Conservation (phyloP, 257 asterid genomes). For the Jacaranda copaia region DNA sequence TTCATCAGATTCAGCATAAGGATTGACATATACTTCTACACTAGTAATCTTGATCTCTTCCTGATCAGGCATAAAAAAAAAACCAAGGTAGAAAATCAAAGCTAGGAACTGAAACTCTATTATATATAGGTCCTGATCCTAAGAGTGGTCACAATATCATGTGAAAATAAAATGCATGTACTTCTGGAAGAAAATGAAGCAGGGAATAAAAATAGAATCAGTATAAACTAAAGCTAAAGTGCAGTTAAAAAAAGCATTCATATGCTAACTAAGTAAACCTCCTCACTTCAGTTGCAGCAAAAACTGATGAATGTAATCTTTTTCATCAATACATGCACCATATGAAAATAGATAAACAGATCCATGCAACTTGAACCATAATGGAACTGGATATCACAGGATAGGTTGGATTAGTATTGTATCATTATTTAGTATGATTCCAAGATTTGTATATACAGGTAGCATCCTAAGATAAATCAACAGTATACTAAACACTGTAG, state of each 20-base stretch:
- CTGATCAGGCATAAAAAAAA: slow-evolving; percentile 51
- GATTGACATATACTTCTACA: slow-evolving; percentile 80
- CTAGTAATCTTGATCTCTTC: slow-evolving; percentile 89
- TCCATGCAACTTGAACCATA: slow-evolving; percentile 2
- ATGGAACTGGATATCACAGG: background rate
- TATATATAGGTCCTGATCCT: background rate
- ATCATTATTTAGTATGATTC: background rate
- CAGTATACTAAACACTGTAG: slow-evolving; percentile 9
- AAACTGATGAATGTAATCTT: slow-evolving; percentile 12
- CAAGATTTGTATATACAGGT: slow-evolving; percentile 2
- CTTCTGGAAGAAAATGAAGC: background rate
- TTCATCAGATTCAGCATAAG: slow-evolving; percentile 79
- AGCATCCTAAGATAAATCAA: slow-evolving; percentile 20
- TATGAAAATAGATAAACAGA: background rate
- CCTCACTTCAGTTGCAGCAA: background rate
- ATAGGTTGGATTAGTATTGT: background rate
- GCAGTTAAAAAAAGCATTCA: background rate
- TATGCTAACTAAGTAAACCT: slow-evolving; percentile 5
- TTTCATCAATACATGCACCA: background rate
- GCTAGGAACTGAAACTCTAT: slow-evolving; percentile 21
- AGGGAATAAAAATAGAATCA: background rate
- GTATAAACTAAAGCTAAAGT: background rate
- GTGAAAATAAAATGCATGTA: background rate
- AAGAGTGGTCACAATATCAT: background rate
- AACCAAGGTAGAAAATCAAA: background rate